phyloP scores from a whole-genome alignment of 257 asterid species.

The Rhazya stricta region DNA sequence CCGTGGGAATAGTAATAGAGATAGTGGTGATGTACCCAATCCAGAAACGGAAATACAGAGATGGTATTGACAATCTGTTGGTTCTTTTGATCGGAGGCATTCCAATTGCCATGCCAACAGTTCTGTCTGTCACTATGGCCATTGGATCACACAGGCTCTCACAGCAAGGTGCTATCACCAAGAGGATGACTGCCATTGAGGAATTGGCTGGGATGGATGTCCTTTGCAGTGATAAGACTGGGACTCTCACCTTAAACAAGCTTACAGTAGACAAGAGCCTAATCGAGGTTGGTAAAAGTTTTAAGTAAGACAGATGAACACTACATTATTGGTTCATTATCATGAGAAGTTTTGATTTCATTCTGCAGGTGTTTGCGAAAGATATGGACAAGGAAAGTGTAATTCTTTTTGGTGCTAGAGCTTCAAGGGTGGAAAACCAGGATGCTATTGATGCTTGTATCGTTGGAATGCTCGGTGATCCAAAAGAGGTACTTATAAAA shows the following conservation, averaged over 20 bases:
- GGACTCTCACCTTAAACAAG: conserved; percentile 72
- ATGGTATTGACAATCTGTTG: conserved; percentile 60
- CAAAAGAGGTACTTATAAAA: conserved; percentile 33
- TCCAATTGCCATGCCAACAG: conserved; percentile 89
- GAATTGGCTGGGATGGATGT: conserved; percentile 95
- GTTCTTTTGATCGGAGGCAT: conserved; percentile 73
- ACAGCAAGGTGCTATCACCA: conserved; percentile 79
- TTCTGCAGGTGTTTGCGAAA: conserved; percentile 32
- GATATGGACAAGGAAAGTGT: conserved; percentile 36
- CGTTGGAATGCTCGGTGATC: conserved; percentile 44
- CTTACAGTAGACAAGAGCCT: conserved; percentile 57
- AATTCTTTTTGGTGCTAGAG: conserved; percentile 40
- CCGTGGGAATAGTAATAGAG: conserved; percentile 54
- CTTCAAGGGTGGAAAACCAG: conserved; percentile 51
- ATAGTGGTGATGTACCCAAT: conserved; percentile 55
- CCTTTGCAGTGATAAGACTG: conserved; percentile 78
- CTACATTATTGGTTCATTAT: not conserved
- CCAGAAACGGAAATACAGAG: conserved; percentile 47
- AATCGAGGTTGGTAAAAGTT: conserved; percentile 36
- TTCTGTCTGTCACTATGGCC: conserved; percentile 77
- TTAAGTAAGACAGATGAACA: not conserved
- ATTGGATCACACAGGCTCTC: conserved; percentile 77
- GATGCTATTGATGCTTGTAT: conserved; percentile 53
- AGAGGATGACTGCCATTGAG: conserved; percentile 85
- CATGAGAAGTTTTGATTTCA: not conserved